Evolutionary conservation across 2,329 filamentous ascomycete genomes (phyloP), one percentile per base, ranked within the genome.

Genomic region (Trematosphaeria pertusa): DNA sequence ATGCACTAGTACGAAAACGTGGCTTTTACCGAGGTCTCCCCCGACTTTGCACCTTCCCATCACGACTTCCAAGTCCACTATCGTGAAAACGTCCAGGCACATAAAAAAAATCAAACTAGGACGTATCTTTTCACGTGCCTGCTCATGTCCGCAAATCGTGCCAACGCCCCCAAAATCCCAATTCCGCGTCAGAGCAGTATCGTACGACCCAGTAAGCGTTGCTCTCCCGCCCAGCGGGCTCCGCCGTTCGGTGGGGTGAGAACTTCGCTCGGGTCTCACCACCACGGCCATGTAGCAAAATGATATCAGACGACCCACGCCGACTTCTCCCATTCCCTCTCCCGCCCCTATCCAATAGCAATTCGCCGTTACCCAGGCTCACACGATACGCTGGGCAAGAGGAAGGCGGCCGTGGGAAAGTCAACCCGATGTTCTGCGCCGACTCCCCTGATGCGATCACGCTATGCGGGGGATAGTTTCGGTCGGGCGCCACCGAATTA

Each of bases 181-280:
- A 12, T 8, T 28, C 34, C 20, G 2, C 14, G 30, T 52, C 51
- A 55, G 34, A 45, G 50, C 48, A 52, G 31, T 32, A 47, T 55
- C 57, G 57, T 55, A 57, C 56, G 46, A 58, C 45, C 37, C 33
- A 19, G 24, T 3, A 34, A 18, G 17, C 24, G n/a, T 24, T 12
- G 19, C 33, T 50, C 44, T 54, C 47, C 48, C 47, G 50, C 48
- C 37, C 43, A 24, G 34, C 51, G 24, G 24, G 24, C 48, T 54
- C 47, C 40, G 47, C 49, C 19, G 24, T 19, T 20, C 11, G 33
- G 37, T 51, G 43, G 43, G 26, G 43, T 46, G 43, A 50, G 37
- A 43, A 21, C 35, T 20, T 37, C 36, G 37, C 34, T 19, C 20
- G 33, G 22, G 39, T 61, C 58, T 64, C 61, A 52, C 61, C 61